Base-by-base conservation (phyloP, 306 rosid genomes). In the Ormosia emarginata region DNA sequence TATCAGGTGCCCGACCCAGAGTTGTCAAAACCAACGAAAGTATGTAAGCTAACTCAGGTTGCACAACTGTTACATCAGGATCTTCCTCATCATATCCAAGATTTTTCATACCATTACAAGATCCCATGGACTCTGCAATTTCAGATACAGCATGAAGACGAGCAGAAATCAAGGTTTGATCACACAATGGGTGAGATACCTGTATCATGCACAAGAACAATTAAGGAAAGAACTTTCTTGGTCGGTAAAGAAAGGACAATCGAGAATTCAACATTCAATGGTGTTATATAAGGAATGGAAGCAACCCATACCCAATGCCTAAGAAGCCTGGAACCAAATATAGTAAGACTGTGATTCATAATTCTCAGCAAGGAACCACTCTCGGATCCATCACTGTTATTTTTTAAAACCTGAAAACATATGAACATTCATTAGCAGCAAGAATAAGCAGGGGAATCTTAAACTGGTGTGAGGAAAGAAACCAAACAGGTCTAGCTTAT, bases 111-210 rank as follows among this genome's bases (percentile, higher is more conserved):
- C 85, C 72, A 76, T 84, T 89, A 67, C 88, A 83, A 82, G 97
- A 90, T 67, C 92, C 91, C 98, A 92, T 90, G 81, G 92, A 90
- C 75, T 92, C 92, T 70, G 90, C 93, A 71, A 95, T 92, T 91
- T 93, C 99, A 34, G 92, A 90, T 49, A 95, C 97, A 30, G 97
- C 98, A 86, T 93, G 89, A 71, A 90, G 94, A 59, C 97, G 99
- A 75, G 96, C 88, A 76, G 84, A 85, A 81, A 95, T 92, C 94
- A 93, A 82, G 78, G 86, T 83, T 89, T 86, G 87, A 78, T 93
- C 96, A 86, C 98, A 85, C 78, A 95, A 85, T 65, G 99, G 99
- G 83, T 88, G 99, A 62, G 88, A 85, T 74, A 92, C 94, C 98
- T 95, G 99, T 80, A 76, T 69, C 90, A 90, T 75, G 77, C 64